Evolutionary conservation across 768 basidiomycete species (phyloP).

Genomic region (Suillus subaureus): DNA sequence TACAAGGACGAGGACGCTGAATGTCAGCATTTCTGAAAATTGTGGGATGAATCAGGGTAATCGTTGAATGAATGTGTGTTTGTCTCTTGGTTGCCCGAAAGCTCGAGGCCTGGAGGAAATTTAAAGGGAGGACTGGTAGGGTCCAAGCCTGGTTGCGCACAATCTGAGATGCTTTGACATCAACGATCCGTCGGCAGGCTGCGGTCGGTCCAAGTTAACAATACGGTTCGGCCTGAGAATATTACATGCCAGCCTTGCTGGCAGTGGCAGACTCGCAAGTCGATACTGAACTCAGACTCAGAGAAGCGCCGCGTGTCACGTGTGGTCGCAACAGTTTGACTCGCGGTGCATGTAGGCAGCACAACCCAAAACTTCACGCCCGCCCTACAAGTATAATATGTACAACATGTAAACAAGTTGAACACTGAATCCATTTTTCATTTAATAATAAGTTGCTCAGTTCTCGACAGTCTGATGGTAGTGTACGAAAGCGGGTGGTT

Average conservation of each 20-base stretch:
- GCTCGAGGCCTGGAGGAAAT: background rate
- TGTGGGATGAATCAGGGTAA: background rate
- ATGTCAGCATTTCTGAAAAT: background rate
- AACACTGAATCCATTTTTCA: background rate
- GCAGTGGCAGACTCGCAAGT: background rate
- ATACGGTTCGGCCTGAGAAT: background rate
- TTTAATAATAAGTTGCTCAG: background rate
- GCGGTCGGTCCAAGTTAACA: background rate
- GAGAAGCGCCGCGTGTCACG: too few relatives aligned
- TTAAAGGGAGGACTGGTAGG: background rate
- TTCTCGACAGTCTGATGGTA: too few relatives aligned
- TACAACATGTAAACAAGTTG: background rate
- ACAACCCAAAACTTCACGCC: background rate
- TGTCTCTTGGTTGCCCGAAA: background rate
- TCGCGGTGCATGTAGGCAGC: too few relatives aligned
- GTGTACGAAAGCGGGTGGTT: too few relatives aligned
- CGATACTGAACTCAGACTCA: too few relatives aligned
- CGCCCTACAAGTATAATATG: background rate
- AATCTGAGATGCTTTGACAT: background rate
- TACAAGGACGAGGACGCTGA: slow-evolving; percentile 1
- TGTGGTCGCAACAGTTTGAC: too few relatives aligned
- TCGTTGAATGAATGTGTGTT: background rate
- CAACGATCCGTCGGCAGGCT: background rate
- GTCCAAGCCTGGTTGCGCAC: background rate
- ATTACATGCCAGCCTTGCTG: background rate